These are phyloP conservation scores for Logfia minima DNA, from an alignment of 129 eudicot species.

Conservation along the genomic window DNA sequence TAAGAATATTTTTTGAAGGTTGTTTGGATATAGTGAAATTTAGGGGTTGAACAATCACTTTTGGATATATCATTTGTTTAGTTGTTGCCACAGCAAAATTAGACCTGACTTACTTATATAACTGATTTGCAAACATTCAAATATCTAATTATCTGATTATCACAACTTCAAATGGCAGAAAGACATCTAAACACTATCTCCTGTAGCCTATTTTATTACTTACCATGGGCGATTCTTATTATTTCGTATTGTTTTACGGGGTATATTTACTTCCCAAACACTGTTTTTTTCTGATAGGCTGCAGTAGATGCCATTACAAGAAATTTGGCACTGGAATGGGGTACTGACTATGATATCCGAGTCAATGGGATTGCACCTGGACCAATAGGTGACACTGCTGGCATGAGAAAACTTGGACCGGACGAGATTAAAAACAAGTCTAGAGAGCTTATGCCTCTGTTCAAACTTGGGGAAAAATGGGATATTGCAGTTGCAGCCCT, in stretches of 20 bases:
- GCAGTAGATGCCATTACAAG: slow-evolving; percentile 93
- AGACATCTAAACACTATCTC: background rate
- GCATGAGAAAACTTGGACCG: slow-evolving; percentile 82
- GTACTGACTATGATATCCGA: slow-evolving; percentile 89
- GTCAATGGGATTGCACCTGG: slow-evolving; percentile 99
- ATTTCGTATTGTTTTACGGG: background rate
- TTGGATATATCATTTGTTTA: background rate
- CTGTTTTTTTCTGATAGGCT: slow-evolving; percentile 46
- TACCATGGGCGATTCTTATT: background rate
- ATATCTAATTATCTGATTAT: too few species aligned
- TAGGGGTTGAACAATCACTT: background rate
- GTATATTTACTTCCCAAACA: background rate
- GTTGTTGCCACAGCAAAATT: too few species aligned
- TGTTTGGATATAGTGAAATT: background rate
- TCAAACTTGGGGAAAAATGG: slow-evolving; percentile 90
- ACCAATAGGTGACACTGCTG: slow-evolving; percentile 82
- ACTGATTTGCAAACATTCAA: too few species aligned
- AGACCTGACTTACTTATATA: background rate
- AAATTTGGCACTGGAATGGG: slow-evolving; percentile 95
- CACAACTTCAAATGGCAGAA: too few species aligned
- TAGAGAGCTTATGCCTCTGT: slow-evolving; percentile 57
- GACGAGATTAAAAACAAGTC: slow-evolving; percentile 50
- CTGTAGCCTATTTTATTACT: background rate
- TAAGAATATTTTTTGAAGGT: background rate
- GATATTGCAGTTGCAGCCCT: slow-evolving; percentile 94